Percentiles rank a stretch among this genome's conserved stretches.
Evolutionary conservation across 352 stramenopile genomes (phyloP).

Genomic region (Phytophthora macrochlamydospora): DNA sequence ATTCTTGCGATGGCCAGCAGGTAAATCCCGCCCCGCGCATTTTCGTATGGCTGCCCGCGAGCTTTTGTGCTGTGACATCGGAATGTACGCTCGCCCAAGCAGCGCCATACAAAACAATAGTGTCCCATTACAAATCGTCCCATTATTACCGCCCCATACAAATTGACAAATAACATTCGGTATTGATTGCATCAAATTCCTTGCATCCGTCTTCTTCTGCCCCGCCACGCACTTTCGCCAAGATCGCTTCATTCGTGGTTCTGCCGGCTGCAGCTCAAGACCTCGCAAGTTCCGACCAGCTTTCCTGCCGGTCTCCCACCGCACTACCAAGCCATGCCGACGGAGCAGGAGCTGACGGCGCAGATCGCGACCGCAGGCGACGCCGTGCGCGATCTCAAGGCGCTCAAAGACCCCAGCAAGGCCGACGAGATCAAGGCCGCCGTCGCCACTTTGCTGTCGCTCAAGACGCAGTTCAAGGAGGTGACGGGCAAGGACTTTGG

Average conservation of each 20-base stretch:
- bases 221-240: not conserved
- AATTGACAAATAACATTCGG: not conserved
- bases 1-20: no score
- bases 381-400: constrained; percentile 76
- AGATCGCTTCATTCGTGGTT: constrained; percentile 43
- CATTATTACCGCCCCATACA: no score
- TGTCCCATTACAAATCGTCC: not conserved
- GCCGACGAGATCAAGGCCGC: constrained; percentile 56
- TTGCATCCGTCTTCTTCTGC: no score
- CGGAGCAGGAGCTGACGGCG: constrained; percentile 57
- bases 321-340: constrained; percentile 33
- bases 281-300: not conserved
- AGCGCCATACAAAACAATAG: not conserved
- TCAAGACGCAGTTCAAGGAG: constrained; percentile 82
- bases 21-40: not conserved
- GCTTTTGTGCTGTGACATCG: not conserved
- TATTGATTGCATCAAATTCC: not conserved
- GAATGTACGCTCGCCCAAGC: not conserved
- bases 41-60: not conserved
- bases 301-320: not conserved
- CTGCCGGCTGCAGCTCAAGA: constrained; percentile 23
- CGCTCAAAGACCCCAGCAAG: constrained; percentile 50
- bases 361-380: constrained; percentile 74
- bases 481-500: constrained; percentile 75
- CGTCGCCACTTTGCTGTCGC: constrained; percentile 62